Evolutionary conservation across 2,329 filamentous ascomycete genomes (phyloP), one percentile per base, ranked within the genome.

Genomic region (Fusarium annulatum): DNA sequence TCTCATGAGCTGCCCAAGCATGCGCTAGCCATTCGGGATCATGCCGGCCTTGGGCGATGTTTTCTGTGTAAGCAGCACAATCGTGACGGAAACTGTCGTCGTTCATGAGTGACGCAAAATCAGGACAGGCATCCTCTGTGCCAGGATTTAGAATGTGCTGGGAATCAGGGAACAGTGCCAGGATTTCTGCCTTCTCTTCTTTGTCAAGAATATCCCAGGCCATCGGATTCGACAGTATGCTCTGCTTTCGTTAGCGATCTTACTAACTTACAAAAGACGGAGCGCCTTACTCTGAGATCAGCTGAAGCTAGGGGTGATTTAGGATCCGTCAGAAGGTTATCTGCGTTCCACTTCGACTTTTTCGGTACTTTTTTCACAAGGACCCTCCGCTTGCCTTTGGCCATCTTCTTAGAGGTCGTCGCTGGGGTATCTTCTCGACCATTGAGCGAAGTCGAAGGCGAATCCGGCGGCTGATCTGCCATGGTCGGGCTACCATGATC

Each of bases 1-100:
- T 81, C 61, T 84, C 81, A 68, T 89, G 86, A 1, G 88, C 88
- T 8, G 78, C 77, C 82, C 86, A 89, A 2, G 88, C 88, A 62
- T 86, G 82, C 21, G 77, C 80, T 12, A 90, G 83, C 88, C 88
- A 90, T 19, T 84, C 82, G 3, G 84, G 82, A 71, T 89, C 87
- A 64, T 89, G 86, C 39, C 83, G 84, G 7, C 88, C 88, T 41
- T 81, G 79, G 9, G 77, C 71, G 23, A 90, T 79, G 69, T 87
- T 82, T 39, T 85, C 84, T 36, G 82, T 83, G 75, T 87, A 87
- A 7, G 81, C 81, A 1, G 84, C 82, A 58, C 85, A 83, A 75
- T 86, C 85, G 52, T 85, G 79, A 16, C 86, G 85, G 74, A 87
- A 87, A 71, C 82, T 83, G 72, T 86, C 81, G 75, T 85, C 85